phyloP scores from a whole-genome alignment of 1,284 basidiomycete species.

The Tilletia horrida region DNA sequence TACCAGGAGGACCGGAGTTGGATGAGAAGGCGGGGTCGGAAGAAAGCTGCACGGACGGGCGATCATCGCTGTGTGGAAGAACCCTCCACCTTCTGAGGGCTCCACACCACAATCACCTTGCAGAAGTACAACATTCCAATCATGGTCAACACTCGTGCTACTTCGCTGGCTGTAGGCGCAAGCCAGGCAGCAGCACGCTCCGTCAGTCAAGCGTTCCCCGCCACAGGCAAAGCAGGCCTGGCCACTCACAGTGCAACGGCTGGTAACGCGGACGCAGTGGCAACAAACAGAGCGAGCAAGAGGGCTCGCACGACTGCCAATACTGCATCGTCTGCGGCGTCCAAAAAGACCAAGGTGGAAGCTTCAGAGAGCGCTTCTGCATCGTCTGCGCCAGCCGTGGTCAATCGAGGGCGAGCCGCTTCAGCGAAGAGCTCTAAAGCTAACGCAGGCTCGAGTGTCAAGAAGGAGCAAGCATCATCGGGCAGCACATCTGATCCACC shows the following conservation, averaged over 20 bases:
- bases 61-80: too few species aligned
- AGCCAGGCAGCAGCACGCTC: background rate
- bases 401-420: background rate
- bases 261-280: background rate
- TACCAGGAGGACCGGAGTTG: too few species aligned
- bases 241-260: too few species aligned
- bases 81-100: background rate
- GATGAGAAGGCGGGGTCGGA: too few species aligned
- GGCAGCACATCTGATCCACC: background rate
- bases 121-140: background rate
- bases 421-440: background rate
- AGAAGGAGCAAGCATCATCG: constrained; percentile 8
- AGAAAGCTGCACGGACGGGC: too few species aligned
- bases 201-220: constrained; percentile 6
- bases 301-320: background rate
- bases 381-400: background rate
- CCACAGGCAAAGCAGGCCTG: background rate
- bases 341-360: background rate
- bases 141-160: constrained; percentile 12
- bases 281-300: background rate
- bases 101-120: background rate
- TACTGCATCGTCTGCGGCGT: background rate
- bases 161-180: background rate
- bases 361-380: background rate
- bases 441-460: background rate